phyloP scores from a whole-genome alignment of 2,329 filamentous ascomycete genomes.

The Ilyonectria robusta region DNA sequence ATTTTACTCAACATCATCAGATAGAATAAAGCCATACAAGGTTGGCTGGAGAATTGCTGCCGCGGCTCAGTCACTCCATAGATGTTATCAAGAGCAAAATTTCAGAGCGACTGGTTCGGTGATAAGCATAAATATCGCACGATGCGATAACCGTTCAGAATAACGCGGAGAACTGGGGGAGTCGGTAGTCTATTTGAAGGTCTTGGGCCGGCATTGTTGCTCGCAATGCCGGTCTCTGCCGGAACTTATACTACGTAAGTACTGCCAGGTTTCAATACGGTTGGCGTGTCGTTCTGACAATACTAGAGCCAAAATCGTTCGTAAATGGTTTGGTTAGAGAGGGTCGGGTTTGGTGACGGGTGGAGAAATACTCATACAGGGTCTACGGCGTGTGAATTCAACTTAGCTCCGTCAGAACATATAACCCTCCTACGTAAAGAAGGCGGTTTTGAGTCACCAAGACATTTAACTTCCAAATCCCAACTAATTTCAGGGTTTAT shows the following conservation, averaged over 20 bases:
- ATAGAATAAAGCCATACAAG: neutral
- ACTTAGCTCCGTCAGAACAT: too few species aligned
- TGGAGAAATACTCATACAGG: too few species aligned
- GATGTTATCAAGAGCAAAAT: conserved; percentile 31
- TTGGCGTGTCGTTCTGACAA: too few species aligned
- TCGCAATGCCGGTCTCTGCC: conserved; percentile 28
- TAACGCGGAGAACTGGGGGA: conserved; percentile 2
- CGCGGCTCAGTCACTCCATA: conserved; percentile 13
- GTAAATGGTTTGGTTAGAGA: too few species aligned
- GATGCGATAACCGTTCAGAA: conserved; percentile 5
- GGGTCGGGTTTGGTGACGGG: too few species aligned
- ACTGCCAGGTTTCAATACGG: too few species aligned
- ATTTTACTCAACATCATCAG: too few species aligned
- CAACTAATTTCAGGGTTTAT: neutral
- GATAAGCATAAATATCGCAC: neutral
- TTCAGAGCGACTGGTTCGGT: conserved; percentile 24
- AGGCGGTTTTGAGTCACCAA: too few species aligned
- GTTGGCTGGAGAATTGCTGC: conserved; percentile 16
- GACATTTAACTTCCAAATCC: too few species aligned
- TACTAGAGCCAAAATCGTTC: too few species aligned
- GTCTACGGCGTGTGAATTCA: too few species aligned
- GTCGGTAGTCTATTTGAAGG: conserved; percentile 10
- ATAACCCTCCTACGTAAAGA: too few species aligned
- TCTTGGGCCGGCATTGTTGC: conserved; percentile 12
- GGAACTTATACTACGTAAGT: conserved; percentile 22